Conservation (phyloP, 306 rosid genomes). For the Alnus rubra region DNA sequence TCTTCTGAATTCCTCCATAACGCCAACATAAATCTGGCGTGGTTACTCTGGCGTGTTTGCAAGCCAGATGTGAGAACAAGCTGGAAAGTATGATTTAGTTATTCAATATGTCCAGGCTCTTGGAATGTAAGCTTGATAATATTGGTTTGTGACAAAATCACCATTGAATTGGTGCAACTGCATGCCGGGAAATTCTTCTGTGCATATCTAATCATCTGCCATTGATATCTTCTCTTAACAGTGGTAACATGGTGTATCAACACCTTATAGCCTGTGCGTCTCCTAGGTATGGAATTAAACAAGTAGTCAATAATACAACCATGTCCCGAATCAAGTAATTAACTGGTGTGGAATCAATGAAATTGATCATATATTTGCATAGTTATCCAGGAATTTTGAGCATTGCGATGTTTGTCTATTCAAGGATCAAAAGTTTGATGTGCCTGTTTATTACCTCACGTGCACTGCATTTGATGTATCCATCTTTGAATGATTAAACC, state of each 20-base stretch:
- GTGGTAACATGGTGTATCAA: background rate
- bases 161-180: background rate
- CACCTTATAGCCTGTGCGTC: background rate
- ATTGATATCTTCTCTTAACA: background rate
- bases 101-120: background rate
- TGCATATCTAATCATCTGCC: background rate
- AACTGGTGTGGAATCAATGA: background rate
- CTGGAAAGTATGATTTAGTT: background rate
- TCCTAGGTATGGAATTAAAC: background rate
- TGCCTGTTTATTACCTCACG: background rate
- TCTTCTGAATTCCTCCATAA: background rate
- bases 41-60: too few species aligned
- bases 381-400: background rate
- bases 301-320: background rate
- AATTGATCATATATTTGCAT: background rate
- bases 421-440: background rate
- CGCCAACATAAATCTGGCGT: too few species aligned
- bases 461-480: background rate
- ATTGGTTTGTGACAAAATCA: background rate
- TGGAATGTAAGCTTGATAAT: background rate
- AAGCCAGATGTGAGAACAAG: background rate
- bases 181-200: background rate
- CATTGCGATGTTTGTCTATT: background rate
- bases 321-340: background rate
- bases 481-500: background rate